Evolutionary conservation across 2,329 filamentous ascomycete genomes (phyloP), one percentile per base, ranked within the genome.

Genomic region (Diaporthe caulivora): DNA sequence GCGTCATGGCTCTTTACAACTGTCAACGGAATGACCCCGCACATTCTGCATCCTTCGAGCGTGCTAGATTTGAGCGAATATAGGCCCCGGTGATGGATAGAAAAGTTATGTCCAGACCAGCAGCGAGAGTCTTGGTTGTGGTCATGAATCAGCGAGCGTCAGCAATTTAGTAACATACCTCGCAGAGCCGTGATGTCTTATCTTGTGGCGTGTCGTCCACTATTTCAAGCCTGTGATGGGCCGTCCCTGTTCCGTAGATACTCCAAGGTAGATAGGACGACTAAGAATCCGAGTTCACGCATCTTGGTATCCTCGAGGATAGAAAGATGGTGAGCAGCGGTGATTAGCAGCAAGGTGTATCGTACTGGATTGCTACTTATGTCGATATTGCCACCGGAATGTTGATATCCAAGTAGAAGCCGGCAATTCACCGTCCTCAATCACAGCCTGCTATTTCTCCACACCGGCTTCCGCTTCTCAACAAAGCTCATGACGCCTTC

Each of bases 401-500:
- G 7, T 11, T 34, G 9, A 34, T 34, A 5, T 10, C 11, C 13
- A 8, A 40, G 37, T 13, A 13, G 7, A 53, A 53, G 17, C 24
- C 15, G 6, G 13, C 13, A 60, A 6, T 18, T 24, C 8, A 44
- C 15, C 10, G 1, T 1, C n/a, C n/a, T 8, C 3, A n/a, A 17
- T 82, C 81, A 92, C 77, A 92, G 78, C 80, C 91, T 92, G 79
- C 89, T 91, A 72, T 90, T 85, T 78, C 85, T 88, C 93, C 93
- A 95, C 49, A 85, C 85, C 1, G 93, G 90, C 82, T 89, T 88
- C 79, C 92, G 86, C 87, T 92, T 94, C 86, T 95, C 93, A 24
- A 93, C 91, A 84, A 96, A 96, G 74, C 93, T 93, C 82, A 81
- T 85, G 26, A 95, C 85, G 0, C 94, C 94, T 83, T 95, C 93